Percentiles rank a stretch among this genome's conserved stretches.
These are phyloP conservation scores for Tephrocybe sp. DNA, from an alignment of 768 basidiomycete genomes.

Conservation along the genomic window DNA sequence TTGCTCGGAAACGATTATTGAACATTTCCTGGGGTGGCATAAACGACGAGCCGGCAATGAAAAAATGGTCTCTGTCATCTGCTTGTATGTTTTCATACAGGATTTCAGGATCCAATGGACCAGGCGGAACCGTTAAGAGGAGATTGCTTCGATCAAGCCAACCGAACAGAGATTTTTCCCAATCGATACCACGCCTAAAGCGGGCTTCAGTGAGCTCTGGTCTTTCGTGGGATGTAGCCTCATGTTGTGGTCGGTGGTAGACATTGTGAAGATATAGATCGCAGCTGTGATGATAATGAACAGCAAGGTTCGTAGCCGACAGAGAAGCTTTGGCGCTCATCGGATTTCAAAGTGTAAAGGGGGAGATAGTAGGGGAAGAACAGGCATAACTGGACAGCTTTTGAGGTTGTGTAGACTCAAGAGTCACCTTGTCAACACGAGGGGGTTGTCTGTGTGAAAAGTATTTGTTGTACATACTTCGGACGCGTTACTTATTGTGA, in stretches of 20 bases:
- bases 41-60: constrained; percentile 41
- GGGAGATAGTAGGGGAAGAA: constrained; percentile 42
- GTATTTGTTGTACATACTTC: too few species aligned
- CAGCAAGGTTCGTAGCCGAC: constrained; percentile 38
- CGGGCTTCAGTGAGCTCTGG: constrained; percentile 26
- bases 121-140: constrained; percentile 37
- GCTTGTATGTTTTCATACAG: constrained; percentile 39
- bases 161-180: constrained; percentile 39
- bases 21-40: constrained; percentile 37
- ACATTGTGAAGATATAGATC: constrained; percentile 45
- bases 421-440: background rate
- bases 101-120: constrained; percentile 28
- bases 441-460: background rate
- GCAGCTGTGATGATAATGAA: constrained; percentile 43
- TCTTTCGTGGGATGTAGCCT: constrained; percentile 23
- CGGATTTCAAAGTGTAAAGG: constrained; percentile 28
- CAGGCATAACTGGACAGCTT: constrained; percentile 22
- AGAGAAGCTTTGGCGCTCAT: constrained; percentile 27
- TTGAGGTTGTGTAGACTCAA: constrained; percentile 17
- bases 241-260: constrained; percentile 19
- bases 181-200: constrained; percentile 40
- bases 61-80: constrained; percentile 43
- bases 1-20: constrained; percentile 27
- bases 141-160: constrained; percentile 39
- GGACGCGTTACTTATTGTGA: background rate